Conservation (phyloP, 345 rosid species). For the Combretum micranthum region DNA sequence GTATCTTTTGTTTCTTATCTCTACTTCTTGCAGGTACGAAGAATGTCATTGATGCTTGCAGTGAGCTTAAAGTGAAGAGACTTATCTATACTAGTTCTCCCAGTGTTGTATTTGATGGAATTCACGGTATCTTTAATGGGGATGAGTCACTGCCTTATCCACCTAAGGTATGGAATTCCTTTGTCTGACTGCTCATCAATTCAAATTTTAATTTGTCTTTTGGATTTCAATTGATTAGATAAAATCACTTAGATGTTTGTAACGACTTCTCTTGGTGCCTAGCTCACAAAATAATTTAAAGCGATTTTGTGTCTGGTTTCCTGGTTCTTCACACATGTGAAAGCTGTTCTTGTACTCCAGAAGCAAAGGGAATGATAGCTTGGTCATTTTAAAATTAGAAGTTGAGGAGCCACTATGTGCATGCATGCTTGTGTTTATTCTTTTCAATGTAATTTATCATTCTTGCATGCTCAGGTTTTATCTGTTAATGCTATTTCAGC, state of each 20-base stretch:
- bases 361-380: too few relatives aligned
- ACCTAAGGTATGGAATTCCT: conserved; percentile 32
- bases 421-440: neutral
- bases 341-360: too few relatives aligned
- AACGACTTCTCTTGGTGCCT: too few relatives aligned
- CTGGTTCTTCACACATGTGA: too few relatives aligned
- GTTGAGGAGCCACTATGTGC: too few relatives aligned
- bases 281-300: too few relatives aligned
- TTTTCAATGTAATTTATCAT: neutral
- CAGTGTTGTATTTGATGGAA: conserved; percentile 88
- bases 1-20: neutral
- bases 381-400: too few relatives aligned
- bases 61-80: conserved; percentile 67
- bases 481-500: conserved; percentile 36
- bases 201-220: too few relatives aligned
- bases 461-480: conserved; percentile 1
- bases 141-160: conserved; percentile 72
- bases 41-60: conserved; percentile 81
- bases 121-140: conserved; percentile 49
- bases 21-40: conserved; percentile 27
- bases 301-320: too few relatives aligned
- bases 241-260: too few relatives aligned
- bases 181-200: too few relatives aligned
- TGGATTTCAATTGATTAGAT: too few relatives aligned
- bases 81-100: conserved; percentile 94